Conservation (phyloP, 2,329 filamentous ascomycete species). For the Byssochlamys sp. region DNA sequence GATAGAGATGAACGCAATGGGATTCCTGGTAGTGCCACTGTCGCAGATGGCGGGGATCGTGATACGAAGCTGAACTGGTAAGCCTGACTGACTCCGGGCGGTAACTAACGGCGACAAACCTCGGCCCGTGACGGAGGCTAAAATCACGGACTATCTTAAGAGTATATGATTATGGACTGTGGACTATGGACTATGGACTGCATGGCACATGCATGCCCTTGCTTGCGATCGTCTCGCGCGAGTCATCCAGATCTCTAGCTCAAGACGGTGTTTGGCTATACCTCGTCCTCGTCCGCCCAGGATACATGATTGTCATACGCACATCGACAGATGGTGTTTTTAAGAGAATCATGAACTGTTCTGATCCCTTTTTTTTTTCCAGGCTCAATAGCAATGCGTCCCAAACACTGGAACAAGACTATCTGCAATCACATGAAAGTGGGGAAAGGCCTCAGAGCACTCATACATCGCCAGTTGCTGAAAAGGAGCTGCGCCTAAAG, state of each 20-base stretch:
- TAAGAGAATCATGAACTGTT: neutral
- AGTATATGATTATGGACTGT: neutral
- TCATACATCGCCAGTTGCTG: neutral
- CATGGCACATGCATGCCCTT: too few relatives aligned
- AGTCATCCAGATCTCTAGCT: neutral
- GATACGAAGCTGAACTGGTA: too few relatives aligned
- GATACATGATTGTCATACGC: neutral
- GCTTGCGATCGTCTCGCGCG: too few relatives aligned
- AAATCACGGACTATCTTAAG: neutral
- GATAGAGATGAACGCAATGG: neutral
- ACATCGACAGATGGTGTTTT: neutral
- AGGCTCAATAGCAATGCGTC: neutral
- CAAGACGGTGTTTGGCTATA: neutral
- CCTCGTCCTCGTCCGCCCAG: neutral
- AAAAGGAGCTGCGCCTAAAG: neutral
- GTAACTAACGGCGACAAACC: neutral
- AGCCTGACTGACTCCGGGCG: neutral
- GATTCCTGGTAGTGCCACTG: too few relatives aligned
- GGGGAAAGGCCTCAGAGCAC: neutral
- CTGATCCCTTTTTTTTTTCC: neutral
- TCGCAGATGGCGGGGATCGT: neutral
- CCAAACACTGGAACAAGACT: neutral
- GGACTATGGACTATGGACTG: too few relatives aligned
- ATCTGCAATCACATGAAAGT: neutral
- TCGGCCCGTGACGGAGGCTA: neutral